Conservation (phyloP, 257 asterid species). For the Cinchona pubescens region DNA sequence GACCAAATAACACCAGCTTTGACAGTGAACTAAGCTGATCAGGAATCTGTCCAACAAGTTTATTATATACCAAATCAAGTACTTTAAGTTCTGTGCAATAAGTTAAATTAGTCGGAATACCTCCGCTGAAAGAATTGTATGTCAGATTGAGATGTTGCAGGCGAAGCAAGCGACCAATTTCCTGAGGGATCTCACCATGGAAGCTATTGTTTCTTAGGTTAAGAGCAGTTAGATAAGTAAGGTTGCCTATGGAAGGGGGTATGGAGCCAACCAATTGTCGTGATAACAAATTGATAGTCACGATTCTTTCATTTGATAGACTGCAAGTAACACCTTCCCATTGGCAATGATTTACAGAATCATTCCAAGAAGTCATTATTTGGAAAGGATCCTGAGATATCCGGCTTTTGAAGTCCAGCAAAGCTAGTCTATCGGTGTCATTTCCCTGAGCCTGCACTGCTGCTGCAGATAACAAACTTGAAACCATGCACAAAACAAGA, state of each 20-base stretch:
- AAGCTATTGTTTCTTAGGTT: constrained; percentile 25
- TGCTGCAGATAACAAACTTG: not conserved
- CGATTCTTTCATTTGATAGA: constrained; percentile 11
- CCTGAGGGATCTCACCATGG: constrained; percentile 23
- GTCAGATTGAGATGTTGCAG: constrained; percentile 24
- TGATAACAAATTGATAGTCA: constrained; percentile 13
- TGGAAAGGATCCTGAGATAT: constrained; percentile 8
- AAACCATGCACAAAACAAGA: not conserved
- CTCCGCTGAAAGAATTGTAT: constrained; percentile 21
- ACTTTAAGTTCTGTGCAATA: constrained; percentile 23
- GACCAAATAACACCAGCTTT: constrained; percentile 11
- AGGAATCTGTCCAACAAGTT: constrained; percentile 20
- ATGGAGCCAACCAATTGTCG: constrained; percentile 21
- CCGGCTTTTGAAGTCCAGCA: constrained; percentile 9
- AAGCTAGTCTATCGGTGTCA: not conserved
- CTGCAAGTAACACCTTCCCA: constrained; percentile 32
- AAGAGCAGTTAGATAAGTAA: constrained; percentile 14
- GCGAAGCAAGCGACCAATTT: constrained; percentile 18
- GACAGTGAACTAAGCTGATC: constrained; percentile 15
- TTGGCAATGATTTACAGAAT: constrained; percentile 18
- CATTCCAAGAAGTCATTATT: constrained; percentile 9
- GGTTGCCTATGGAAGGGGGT: constrained; percentile 24
- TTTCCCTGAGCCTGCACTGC: not conserved
- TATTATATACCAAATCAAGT: constrained; percentile 17
- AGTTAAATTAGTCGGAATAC: constrained; percentile 21